Percentiles rank a stretch among this genome's conserved stretches.
phyloP scores from a whole-genome alignment of 2,329 filamentous ascomycete species.

The Penicillium thymicola region DNA sequence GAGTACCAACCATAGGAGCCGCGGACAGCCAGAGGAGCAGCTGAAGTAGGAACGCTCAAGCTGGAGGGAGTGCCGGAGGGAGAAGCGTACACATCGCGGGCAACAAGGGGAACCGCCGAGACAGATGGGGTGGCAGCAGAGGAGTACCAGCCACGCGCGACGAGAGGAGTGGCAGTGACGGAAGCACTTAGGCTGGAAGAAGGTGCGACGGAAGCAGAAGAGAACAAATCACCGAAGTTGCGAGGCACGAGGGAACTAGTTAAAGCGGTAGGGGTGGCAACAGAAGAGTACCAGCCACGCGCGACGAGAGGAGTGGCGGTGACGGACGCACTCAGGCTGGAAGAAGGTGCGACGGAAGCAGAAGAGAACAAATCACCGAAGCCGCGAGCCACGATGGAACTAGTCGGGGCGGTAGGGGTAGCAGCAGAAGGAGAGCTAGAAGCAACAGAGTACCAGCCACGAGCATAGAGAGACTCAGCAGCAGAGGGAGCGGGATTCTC shows the following conservation, averaged over 20 bases:
- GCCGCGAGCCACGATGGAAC: conserved; percentile 13
- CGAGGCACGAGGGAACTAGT: conserved; percentile 13
- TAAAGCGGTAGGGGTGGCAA: neutral
- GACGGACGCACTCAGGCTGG: neutral
- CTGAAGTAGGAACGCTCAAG: neutral
- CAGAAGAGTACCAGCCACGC: conserved; percentile 7
- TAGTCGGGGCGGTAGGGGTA: neutral
- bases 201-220: neutral
- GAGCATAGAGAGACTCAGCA: neutral
- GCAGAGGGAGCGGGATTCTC: neutral
- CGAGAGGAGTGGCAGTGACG: conserved; percentile 6
- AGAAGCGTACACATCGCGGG: neutral
- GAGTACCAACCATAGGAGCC: conserved; percentile 6
- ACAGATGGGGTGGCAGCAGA: neutral
- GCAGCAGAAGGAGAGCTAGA: neutral
- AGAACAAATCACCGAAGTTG: conserved; percentile 4
- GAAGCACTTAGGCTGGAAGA: conserved; percentile 1
- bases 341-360: neutral
- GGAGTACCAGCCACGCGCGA: conserved; percentile 9
- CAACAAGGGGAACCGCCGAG: neutral
- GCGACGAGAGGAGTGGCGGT: conserved; percentile 9
- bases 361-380: conserved; percentile 7
- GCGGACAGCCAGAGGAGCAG: conserved; percentile 9
- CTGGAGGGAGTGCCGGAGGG: neutral
- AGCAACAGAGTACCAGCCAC: conserved; percentile 10